Evolutionary conservation across 768 basidiomycete genomes (phyloP), one percentile per base, ranked within the genome.

Genomic region (Leucogyrophana mollusca): DNA sequence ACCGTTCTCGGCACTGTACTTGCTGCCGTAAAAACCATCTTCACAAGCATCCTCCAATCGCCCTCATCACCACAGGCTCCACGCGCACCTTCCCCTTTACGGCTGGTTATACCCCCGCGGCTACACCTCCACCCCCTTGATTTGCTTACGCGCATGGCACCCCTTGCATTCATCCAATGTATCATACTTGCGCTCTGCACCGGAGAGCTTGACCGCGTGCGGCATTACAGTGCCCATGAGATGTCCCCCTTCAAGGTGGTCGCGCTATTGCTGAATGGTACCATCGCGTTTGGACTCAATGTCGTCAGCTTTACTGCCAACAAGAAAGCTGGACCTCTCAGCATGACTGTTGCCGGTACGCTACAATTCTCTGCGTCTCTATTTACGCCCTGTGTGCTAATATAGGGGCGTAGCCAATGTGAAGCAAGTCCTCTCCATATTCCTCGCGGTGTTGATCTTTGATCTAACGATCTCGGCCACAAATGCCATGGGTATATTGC

Each of bases 301-400:
- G 82, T 97, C 2, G 90, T 96, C 46, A 90, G 87, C 62, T 96
- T 99, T 60, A 90, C 89, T 33, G 90, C 96, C n/a, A 99, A 98
- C 69, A 85, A 86, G 66, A 84, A 87, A 60, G 85, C 91, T 0
- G 93, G 94, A 2, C 85, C 93, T 10, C 61, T 95, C 52, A 87
- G 85, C 38, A 95, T 94, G 88, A 90, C 87, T 9, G 92, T 95
- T 38, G 90, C 91, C 49, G 87, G 86, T 89, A 49, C 45, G 81
- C 72, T 43, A 18, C 40, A 0, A n/a, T 24, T 22, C 16, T 20
- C 10, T 22, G 18, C 13, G 23, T 39, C 40, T 18, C 14, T 21
- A 22, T 18, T 8, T 17, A 24, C 20, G 11, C 10, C 3, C 3
- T 30, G 17, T 16, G 27, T 43, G 27, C 56, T 52, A 38, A 59